Evolutionary conservation across 371 early-diverging fungal species (phyloP), one percentile per base, ranked within the genome.

Genomic region (Mortierella sp.): DNA sequence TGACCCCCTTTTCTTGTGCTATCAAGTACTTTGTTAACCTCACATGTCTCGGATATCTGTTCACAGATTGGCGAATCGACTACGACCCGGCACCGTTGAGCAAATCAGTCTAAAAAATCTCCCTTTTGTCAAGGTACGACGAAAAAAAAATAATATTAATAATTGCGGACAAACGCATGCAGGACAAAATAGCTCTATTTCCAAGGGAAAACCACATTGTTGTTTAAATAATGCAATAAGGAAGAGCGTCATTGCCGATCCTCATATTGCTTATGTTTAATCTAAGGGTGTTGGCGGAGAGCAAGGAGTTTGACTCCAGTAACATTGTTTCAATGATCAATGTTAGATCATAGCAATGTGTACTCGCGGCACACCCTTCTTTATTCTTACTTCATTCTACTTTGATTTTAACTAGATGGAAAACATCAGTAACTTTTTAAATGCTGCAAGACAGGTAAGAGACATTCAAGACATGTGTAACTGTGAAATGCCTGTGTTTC

Each of bases 91-190:
- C 15, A 90, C 88, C 10, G 89, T 95, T 22, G 87, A 88, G 68
- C 87, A 89, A 67, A 89, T 94, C 66, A 90, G 90, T 64, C 86
- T 87, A 34, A 90, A 89, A 57, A 86, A 88, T 51, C 82, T 92
- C 32, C 92, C 95, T 3, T 94, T 95, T 76, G 86, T 92, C 66
- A 91, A 94, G 84, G 93, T 91, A 87, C n/a, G n/a, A 66, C 61
- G 19, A 26, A 49, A 15, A 35, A 17, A 22, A 12, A 47, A 22
- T n/a, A 10, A 26, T 29, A 40, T 28, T 17, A 26, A 51, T 64
- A 54, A 51, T 53, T 43, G 31, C 7, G 37, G 22, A n/a, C 23
- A 35, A 43, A 47, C 4, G 15, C 47, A 47, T 15, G n/a, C 47
- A 22, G n/a, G 22, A 8, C n/a, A 47, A 47, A 47, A 47, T n/a